Evolutionary conservation across 2,329 filamentous ascomycete genomes (phyloP).

Genomic region (Thermothelomyces thermophilus): DNA sequence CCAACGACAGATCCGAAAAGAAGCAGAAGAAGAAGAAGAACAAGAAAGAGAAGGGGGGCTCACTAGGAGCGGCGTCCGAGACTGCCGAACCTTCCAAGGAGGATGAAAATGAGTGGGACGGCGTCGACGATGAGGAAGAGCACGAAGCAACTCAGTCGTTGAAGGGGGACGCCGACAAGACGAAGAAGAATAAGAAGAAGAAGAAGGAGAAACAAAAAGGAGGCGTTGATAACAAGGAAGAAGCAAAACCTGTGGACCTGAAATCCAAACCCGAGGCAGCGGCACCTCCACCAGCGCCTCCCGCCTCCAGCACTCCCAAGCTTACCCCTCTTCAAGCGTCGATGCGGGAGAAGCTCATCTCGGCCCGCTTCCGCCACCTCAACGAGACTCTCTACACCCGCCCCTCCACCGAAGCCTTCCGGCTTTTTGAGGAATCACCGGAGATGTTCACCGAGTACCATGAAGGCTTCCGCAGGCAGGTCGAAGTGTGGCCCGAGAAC

Average conservation of each 20-base stretch:
- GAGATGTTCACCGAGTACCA: slow-evolving; percentile 97
- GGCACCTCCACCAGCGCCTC: slow-evolving; percentile 23
- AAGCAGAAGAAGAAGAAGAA: slow-evolving; percentile 31
- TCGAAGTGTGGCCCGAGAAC: slow-evolving; percentile 93
- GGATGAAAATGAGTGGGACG: slow-evolving; percentile 22
- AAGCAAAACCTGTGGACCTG: slow-evolving; percentile 21
- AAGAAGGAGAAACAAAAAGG: slow-evolving; percentile 7
- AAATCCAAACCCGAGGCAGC: slow-evolving; percentile 25
- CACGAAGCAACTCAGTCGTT: slow-evolving; percentile 15
- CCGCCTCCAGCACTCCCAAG: slow-evolving; percentile 45
- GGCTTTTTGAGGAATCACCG: slow-evolving; percentile 75
- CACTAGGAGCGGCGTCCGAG: background rate
- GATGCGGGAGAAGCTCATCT: slow-evolving; percentile 92
- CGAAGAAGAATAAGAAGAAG: slow-evolving; percentile 32
- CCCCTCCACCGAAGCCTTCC: slow-evolving; percentile 74
- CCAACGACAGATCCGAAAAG: slow-evolving; percentile 21
- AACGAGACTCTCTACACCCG: slow-evolving; percentile 96
- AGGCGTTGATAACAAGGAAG: slow-evolving; percentile 32
- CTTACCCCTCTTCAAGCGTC: slow-evolving; percentile 88
- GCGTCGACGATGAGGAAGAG: slow-evolving; percentile 22
- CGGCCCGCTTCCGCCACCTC: slow-evolving; percentile 91
- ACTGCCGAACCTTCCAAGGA: slow-evolving; percentile 2
- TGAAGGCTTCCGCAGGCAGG: slow-evolving; percentile 90
- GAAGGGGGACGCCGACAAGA: slow-evolving; percentile 6
- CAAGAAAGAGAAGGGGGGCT: slow-evolving; percentile 21